Conservation (phyloP, 176 grass and related monocot genomes). For the barley (Hordeum vulgare) region MorexV3_pseudomolecules_assembly NC_058521.1:600589480-600589979, state of each 20-base stretch:
- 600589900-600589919: slow-evolving; percentile 81
- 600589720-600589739: slow-evolving; percentile 91
- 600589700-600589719: slow-evolving; percentile 91
- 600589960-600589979: slow-evolving; percentile 62
- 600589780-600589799: background rate
- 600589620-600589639: background rate
- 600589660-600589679: slow-evolving; percentile 50
- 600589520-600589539: background rate
- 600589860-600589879: slow-evolving; percentile 66
- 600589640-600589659: background rate
- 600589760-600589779: slow-evolving; percentile 44
- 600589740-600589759: slow-evolving; percentile 68
- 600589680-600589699: slow-evolving; percentile 73
- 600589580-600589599: background rate
- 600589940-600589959: slow-evolving; percentile 90
- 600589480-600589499: background rate
- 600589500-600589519: background rate
- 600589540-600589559: background rate
- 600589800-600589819: background rate
- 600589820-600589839: background rate
- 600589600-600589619: background rate
- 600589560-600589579: background rate
- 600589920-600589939: slow-evolving; percentile 85
- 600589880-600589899: slow-evolving; percentile 69
- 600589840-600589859: slow-evolving; percentile 7